Evolutionary conservation across 768 basidiomycete genomes (phyloP), one percentile per base, ranked within the genome.

Genomic region (Dendrothele bispora): DNA sequence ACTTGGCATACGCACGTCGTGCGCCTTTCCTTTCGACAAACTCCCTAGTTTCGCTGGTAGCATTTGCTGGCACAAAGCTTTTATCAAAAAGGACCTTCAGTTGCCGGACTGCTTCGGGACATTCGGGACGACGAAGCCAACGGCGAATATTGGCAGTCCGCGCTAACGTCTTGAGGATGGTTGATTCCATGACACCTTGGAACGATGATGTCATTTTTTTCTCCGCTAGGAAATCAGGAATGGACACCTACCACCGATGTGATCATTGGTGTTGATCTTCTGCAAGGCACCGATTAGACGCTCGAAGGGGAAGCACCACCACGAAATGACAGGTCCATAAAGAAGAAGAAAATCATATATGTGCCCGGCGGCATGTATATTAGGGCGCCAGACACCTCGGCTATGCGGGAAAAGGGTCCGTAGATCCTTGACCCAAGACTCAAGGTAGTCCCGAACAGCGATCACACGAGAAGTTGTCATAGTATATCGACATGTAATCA

Each of bases 301-400:
- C 43, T 75, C 68, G 36, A 66, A 71, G 0, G 66, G 68, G 49
- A 67, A 74, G 2, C 58, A 55, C 67, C 69, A 73, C 73, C 69
- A 75, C 1, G 60, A 61, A 32, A 59, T 56, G 0, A 66, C 55
- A n/a, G 69, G 70, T 0, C 73, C 66, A 46, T 60, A 71, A 4
- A 58, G 43, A 0, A 47, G 18, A 1, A 69, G 48, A 32, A 65
- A 65, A 26, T 71, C 55, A 5, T 62, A 48, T 12, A 68, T 35
- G 34, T 62, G 67, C 24, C 65, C 46, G 3, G 61, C 53, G 17
- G 60, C 47, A 36, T 71, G 71, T n/a, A 61, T 38, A 38, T 68
- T 71, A 7, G 61, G 57, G 12, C 30, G 42, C 12, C 39, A 15
- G 4, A 24, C 14, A 40, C 24, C 15, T 25, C 15, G 37, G 11